Evolutionary conservation across 2,329 filamentous ascomycete species (phyloP).

Genomic region (Scortechinia acanthostroma): DNA sequence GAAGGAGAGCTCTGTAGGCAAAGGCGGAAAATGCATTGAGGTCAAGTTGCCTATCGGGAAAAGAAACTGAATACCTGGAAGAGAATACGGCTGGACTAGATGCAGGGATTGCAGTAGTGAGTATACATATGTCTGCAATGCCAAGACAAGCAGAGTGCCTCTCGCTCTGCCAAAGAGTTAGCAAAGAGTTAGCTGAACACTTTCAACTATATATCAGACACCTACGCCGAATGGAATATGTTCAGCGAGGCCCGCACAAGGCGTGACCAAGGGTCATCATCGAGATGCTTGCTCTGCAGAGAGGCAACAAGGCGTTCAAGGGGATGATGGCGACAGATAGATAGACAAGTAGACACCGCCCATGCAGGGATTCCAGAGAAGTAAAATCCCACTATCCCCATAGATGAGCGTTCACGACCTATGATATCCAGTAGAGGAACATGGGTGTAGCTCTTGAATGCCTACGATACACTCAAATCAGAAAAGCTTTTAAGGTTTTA

Average conservation of each 20-base stretch:
- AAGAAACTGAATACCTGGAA: slow-evolving; percentile 18
- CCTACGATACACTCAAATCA: not conserved
- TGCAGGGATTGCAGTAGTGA: slow-evolving; percentile 29
- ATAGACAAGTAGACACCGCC: slow-evolving; percentile 21
- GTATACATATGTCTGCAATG: slow-evolving; percentile 29
- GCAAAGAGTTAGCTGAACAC: not conserved
- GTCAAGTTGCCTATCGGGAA: slow-evolving; percentile 19
- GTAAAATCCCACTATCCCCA: not conserved
- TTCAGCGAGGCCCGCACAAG: not conserved
- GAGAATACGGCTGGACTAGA: slow-evolving; percentile 19
- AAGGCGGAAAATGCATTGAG: not conserved
- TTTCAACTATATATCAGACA: too few relatives aligned
- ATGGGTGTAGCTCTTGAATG: slow-evolving; percentile 1
- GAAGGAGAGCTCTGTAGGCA: not conserved
- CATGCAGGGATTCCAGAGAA: slow-evolving; percentile 27
- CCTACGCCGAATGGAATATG: not conserved
- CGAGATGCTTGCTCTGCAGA: slow-evolving; percentile 13
- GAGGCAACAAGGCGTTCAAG: slow-evolving; percentile 19
- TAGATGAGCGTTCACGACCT: not conserved
- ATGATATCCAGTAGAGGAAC: not conserved
- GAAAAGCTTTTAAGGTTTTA: too few relatives aligned
- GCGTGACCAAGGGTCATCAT: slow-evolving; percentile 8
- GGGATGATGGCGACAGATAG: slow-evolving; percentile 24
- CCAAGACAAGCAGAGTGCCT: slow-evolving; percentile 21
- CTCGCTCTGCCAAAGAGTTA: slow-evolving; percentile 20